Base-by-base conservation (phyloP, 2,329 filamentous ascomycete genomes). In the Penicillium sp. region DNA sequence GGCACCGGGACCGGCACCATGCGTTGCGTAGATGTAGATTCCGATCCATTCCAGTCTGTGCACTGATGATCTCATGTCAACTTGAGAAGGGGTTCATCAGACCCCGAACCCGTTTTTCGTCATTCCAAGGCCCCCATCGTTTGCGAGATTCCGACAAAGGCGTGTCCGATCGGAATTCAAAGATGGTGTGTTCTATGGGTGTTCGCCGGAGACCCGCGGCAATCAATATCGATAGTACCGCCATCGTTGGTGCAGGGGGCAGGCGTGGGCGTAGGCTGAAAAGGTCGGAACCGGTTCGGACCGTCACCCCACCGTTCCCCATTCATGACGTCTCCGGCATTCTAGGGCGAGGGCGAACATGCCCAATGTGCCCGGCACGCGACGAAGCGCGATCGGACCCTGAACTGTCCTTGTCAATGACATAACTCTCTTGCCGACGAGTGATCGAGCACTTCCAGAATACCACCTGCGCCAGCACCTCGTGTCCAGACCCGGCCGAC, bases 241-340 rank as follows among this genome's bases (percentile, higher is more conserved):
- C 9, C 33, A 20, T 9, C 16, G 9, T 33, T 16, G 31, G 14
- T 16, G 16, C n/a, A 35, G 6, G 14, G 9, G 3, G 33, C 20
- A 18, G 42, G 30, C 28, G 35, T 28, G 27, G n/a, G 24, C 27
- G 8, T 9, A 20, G 41, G 25, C 25, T n/a, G 24, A 30, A 42
- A 54, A 49, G 53, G 49, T 35, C 30, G 54, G 54, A 50, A 39
- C 47, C 56, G 56, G 56, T 49, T 50, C 56, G 54, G 56, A 53
- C 54, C 54, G 56, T 44, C 22, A 28, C 55, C 48, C 48, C 48
- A 45, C 40, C 16, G 13, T 42, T 6, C 5, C 24, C 45, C 42
- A 48, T 44, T 44, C 48, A 55, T 55, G 55, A 55, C 55, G 49
- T 55, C 39, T 44, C 25, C 7, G 8, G n/a, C 31, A 35, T 35